Evolutionary conservation across 1,139 yeast genomes (phyloP).

Genomic region (Saccharomyces hybrid): DNA sequence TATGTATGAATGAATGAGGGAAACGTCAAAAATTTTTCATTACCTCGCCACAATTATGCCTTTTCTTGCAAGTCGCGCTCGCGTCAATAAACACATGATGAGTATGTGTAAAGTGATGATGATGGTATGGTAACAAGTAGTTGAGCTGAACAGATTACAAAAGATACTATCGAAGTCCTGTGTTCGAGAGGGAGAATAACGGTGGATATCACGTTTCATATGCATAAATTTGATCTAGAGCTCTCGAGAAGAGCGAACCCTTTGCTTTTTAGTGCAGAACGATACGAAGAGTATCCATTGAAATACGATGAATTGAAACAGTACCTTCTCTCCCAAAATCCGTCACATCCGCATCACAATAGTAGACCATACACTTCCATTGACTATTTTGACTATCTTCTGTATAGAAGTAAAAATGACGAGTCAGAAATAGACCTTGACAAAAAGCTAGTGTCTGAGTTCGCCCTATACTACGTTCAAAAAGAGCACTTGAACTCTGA

Average conservation of each 20-base stretch:
- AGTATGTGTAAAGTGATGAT: not conserved
- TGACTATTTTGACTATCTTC: slow-evolving; percentile 4
- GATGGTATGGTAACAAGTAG: not conserved
- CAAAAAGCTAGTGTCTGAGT: slow-evolving; percentile 25
- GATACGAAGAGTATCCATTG: slow-evolving; percentile 25
- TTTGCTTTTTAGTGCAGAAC: slow-evolving; percentile 18
- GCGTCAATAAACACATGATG: not conserved
- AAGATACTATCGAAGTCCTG: not conserved
- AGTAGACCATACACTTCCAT: slow-evolving; percentile 14
- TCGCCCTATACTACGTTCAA: slow-evolving; percentile 22
- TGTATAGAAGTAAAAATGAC: slow-evolving; percentile 11
- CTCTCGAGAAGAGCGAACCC: slow-evolving; percentile 24
- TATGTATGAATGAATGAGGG: not conserved
- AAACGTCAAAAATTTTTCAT: not conserved
- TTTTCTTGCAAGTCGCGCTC: not conserved
- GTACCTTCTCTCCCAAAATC: slow-evolving; percentile 14
- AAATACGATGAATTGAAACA: slow-evolving; percentile 23
- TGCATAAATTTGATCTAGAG: slow-evolving; percentile 8
- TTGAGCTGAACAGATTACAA: not conserved
- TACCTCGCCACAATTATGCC: not conserved
- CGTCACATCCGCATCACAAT: slow-evolving; percentile 9
- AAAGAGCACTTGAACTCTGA: slow-evolving; percentile 9
- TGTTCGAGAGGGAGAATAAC: not conserved
- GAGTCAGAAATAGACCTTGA: slow-evolving; percentile 21
- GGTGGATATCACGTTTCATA: not conserved